Evolutionary conservation across 2,329 filamentous ascomycete species (phyloP).

Genomic region (Penicillium hordei): DNA sequence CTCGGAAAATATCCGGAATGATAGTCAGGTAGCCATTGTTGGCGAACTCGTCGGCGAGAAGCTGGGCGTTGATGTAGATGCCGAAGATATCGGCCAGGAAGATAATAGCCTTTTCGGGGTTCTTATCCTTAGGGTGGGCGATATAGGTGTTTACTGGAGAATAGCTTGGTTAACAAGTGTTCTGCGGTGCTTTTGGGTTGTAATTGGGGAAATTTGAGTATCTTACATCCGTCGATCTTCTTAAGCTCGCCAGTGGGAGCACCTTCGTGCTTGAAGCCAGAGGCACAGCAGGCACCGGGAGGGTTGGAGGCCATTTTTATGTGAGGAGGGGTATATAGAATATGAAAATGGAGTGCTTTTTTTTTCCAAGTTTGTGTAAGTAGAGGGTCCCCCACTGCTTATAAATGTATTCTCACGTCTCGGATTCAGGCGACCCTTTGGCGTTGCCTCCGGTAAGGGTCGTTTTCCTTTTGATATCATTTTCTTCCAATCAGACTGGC

Average conservation of each 20-base stretch:
- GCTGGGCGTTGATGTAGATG: conserved; percentile 58
- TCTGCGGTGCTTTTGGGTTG: background rate
- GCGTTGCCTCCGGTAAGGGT: background rate
- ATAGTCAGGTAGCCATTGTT: conserved; percentile 69
- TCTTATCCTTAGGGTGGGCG: conserved; percentile 53
- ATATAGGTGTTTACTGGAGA: conserved; percentile 56
- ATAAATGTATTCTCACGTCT: background rate
- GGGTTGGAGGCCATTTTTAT: conserved; percentile 53
- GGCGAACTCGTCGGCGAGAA: conserved; percentile 73
- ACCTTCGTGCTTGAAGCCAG: conserved; percentile 55
- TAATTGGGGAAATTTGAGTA: background rate
- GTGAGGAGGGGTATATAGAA: background rate
- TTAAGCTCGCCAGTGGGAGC: conserved; percentile 49
- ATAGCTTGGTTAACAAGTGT: background rate
- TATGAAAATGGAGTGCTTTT: background rate
- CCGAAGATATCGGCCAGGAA: conserved; percentile 61
- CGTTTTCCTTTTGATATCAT: background rate
- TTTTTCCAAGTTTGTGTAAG: background rate
- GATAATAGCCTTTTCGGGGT: conserved; percentile 54
- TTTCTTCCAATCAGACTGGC: conserved; percentile 4
- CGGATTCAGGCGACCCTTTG: too few species aligned
- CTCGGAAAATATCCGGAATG: conserved; percentile 70
- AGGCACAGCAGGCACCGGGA: conserved; percentile 49
- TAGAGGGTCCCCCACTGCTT: conserved; percentile 4
- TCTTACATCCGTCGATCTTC: conserved; percentile 48